A percentile compares a stretch with the other conserved stretches of the same genome.
Conservation (phyloP, 257 asterid genomes). For the Mitragyna speciosa region DNA sequence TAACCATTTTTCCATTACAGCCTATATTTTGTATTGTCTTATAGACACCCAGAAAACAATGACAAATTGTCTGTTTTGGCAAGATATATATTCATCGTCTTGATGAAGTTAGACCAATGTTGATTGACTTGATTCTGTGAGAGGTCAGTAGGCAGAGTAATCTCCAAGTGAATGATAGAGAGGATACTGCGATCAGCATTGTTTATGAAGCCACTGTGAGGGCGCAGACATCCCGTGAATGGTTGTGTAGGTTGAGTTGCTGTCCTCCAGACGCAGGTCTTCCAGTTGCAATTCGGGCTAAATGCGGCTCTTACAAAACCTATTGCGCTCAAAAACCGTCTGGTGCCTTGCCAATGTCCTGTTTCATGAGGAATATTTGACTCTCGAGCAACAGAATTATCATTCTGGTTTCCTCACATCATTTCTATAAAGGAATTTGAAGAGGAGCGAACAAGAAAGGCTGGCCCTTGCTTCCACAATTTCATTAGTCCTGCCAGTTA, state of each 20-base stretch:
- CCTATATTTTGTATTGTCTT: neutral
- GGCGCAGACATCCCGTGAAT: constrained; percentile 42
- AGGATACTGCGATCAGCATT: constrained; percentile 49
- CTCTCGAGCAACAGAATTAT: neutral
- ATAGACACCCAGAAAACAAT: neutral
- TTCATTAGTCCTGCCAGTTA: neutral
- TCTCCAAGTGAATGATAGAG: constrained; percentile 18
- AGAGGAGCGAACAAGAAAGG: neutral
- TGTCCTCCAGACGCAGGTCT: constrained; percentile 35
- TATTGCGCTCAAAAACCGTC: constrained; percentile 34
- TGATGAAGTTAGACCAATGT: neutral
- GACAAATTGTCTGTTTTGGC: too few species aligned
- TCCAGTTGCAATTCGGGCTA: constrained; percentile 37
- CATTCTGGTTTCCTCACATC: too few species aligned
- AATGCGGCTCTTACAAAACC: constrained; percentile 37
- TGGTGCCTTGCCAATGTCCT: constrained; percentile 20
- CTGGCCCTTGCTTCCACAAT: neutral
- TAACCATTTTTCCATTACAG: neutral
- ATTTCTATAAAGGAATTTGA: neutral
- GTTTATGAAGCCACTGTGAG: constrained; percentile 48
- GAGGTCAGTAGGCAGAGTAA: neutral
- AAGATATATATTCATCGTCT: neutral
- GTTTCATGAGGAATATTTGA: neutral
- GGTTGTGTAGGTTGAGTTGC: constrained; percentile 45
- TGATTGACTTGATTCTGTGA: neutral